Evolutionary conservation across 2,329 filamentous ascomycete species (phyloP).

Genomic region (Fusarium sp.): DNA sequence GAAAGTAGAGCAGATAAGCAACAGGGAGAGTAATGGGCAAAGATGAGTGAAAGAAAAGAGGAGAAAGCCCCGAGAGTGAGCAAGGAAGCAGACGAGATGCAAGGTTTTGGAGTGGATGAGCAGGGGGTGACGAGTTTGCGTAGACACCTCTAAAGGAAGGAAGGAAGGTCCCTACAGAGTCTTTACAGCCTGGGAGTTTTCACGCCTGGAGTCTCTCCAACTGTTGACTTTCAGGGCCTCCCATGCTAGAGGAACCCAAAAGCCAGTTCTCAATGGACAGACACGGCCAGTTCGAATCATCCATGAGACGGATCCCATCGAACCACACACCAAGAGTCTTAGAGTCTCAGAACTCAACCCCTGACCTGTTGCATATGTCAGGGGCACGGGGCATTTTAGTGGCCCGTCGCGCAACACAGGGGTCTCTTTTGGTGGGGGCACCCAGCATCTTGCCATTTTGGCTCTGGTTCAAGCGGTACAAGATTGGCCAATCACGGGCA

Average conservation of each 20-base stretch:
- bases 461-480: conserved; percentile 6
- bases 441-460: not conserved
- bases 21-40: conserved; percentile 26
- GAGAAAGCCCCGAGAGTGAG: conserved; percentile 39
- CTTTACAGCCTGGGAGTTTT: conserved; percentile 3
- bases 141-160: conserved; percentile 16
- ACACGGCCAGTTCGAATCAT: conserved; percentile 2
- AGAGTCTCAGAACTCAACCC: conserved; percentile 30
- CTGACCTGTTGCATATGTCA: conserved; percentile 28
- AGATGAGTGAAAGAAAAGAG: conserved; percentile 35
- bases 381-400: conserved; percentile 29
- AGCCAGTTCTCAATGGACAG: conserved; percentile 20
- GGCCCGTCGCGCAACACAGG: conserved; percentile 4
- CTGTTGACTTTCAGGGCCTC: conserved; percentile 10
- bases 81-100: conserved; percentile 37
- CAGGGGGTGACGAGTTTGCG: conserved; percentile 31
- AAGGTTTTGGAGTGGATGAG: conserved; percentile 32
- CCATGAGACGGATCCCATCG: conserved; percentile 32
- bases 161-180: not conserved
- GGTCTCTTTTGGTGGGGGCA: not conserved
- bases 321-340: conserved; percentile 27
- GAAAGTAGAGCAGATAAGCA: conserved; percentile 37
- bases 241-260: conserved; percentile 1
- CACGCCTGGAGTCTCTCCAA: conserved; percentile 38
- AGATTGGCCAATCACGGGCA: conserved; percentile 18